Base-by-base conservation (phyloP, 345 rosid genomes). In the Chamaenerion angustifolium region DNA sequence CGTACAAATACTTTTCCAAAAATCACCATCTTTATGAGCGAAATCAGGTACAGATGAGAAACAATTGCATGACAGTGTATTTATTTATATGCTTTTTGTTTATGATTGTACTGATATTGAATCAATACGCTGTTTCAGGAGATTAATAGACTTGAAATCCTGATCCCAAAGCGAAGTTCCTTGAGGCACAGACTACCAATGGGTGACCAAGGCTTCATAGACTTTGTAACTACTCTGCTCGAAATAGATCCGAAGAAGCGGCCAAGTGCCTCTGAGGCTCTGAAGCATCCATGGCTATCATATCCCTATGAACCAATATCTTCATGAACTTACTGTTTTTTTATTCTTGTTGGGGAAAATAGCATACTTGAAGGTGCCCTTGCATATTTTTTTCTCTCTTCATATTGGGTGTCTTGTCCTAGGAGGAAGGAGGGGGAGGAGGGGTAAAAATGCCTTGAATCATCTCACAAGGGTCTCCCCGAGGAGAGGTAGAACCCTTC, bases 121-220 rank as follows among this genome's bases (percentile, higher is more conserved):
- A 31, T 31, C 37, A 8, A 31, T 31, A 31, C 10, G 37, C 1
- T 31, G 37, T 31, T 31, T 31, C 93, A 90, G 98, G 98, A 83
- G 43, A 76, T 76, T 40, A 86, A 66, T 70, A 71, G 87, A 68
- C 65, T 90, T 64, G 98, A 90, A 57, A 83, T 83, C 70, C 57
- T 90, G 62, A 86, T 90, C 58, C 93, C 96, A 0, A 86, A 90
- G 67, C 81, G 76, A 75, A 77, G 94, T 52, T 86, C 95, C 35
- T 56, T 90, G 63, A 71, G 89, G 72, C 98, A 83, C 58, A 75
- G 98, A 42, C 56, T 90, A 60, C 96, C 93, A 8, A 90, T 86
- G 96, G 98, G 94, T n/a, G 98, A 90, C 61, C 96, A 81, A 67
- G 98, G 89, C 15, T 90, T 90, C 72, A 75, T 80, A 16, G 98